Base-by-base conservation (phyloP, 768 basidiomycete genomes). In the Podaxis sp. region DNA sequence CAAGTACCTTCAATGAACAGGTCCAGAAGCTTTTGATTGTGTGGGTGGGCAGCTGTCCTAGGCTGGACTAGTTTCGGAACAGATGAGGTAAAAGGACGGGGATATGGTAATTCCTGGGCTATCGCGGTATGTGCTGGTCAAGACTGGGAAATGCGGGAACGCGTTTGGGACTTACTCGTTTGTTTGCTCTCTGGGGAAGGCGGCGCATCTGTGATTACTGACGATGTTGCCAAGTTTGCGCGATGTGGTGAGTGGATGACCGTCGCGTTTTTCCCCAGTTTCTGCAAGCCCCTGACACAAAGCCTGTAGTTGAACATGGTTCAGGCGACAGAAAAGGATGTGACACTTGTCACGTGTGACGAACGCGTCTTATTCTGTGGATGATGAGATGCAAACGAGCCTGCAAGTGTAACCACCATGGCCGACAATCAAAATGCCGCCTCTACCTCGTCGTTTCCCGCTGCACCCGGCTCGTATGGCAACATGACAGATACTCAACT, bases 401-500 rank as follows among this genome's bases (percentile, higher is more conserved):
- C 24, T 50, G 12, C n/a, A 13, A 12, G 17, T 46, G n/a, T 49
- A 20, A 50, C 57, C 24, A 55, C 36, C 54, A 50, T 62, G 54
- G 30, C 60, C 24, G 53, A 56, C 46, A n/a, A 17, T 41, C 51
- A 58, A 17, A 56, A 78, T 76, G 75, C 63, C 73, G n/a, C 67
- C 30, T 55, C 66, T 20, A 53, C 67, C 37, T 63, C 71, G 52
- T 62, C 62, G 48, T 63, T 66, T 37, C 64, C 66, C 17, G 61
- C 61, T 37, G 46, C 55, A 2, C 46, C 61, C n/a, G 48, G 33
- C 12, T 37, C 61, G 36, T 62, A 76, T 58, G 72, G 76, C 52
- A 76, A 72, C 59, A 82, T 90, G 78, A 78, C 87, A 0, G 88
- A 89, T 70, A 77, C 80, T 56, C 87, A 89, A 66, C 80, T 90